Conservation (phyloP, 1,284 basidiomycete species). For the Tetrapyrgos nigripes region DNA sequence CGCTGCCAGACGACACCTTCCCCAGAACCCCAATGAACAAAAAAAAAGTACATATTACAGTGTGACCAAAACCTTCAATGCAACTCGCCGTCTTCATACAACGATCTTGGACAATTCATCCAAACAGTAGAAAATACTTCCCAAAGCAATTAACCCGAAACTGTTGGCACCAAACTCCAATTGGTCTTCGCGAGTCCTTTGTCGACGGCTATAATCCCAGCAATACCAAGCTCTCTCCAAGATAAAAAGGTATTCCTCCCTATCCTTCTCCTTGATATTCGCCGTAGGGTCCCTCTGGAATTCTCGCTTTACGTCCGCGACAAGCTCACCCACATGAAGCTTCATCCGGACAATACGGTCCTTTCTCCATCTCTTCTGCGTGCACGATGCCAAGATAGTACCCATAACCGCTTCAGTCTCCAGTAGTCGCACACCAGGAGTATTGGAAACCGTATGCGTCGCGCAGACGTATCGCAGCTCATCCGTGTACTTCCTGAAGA, state of each 20-base stretch:
- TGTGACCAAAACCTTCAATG: too few relatives aligned
- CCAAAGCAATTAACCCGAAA: conserved; percentile 71
- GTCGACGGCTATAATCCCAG: conserved; percentile 61
- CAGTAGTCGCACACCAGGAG: conserved; percentile 57
- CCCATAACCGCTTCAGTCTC: conserved; percentile 80
- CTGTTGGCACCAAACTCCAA: conserved; percentile 65
- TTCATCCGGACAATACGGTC: conserved; percentile 70
- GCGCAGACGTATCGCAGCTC: conserved; percentile 73
- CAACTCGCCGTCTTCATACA: too few relatives aligned
- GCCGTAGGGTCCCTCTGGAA: conserved; percentile 39
- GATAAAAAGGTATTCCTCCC: conserved; percentile 44
- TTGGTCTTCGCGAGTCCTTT: conserved; percentile 22
- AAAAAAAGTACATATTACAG: too few relatives aligned
- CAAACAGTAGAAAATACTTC: conserved; percentile 63
- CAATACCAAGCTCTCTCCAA: conserved; percentile 66
- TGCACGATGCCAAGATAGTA: conserved; percentile 71
- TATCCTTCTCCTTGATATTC: conserved; percentile 18
- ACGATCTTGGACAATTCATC: conserved; percentile 42
- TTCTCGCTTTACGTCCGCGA: conserved; percentile 55
- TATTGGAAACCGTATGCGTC: conserved; percentile 71
- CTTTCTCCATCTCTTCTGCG: conserved; percentile 63
- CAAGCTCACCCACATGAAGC: conserved; percentile 59
- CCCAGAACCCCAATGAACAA: too few relatives aligned
- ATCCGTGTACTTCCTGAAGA: conserved; percentile 62
- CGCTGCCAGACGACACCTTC: too few relatives aligned